Percentiles rank a stretch among this genome's conserved stretches.
Evolutionary conservation across 2,329 filamentous ascomycete species (phyloP).

Genomic region (Alternaria panax): DNA sequence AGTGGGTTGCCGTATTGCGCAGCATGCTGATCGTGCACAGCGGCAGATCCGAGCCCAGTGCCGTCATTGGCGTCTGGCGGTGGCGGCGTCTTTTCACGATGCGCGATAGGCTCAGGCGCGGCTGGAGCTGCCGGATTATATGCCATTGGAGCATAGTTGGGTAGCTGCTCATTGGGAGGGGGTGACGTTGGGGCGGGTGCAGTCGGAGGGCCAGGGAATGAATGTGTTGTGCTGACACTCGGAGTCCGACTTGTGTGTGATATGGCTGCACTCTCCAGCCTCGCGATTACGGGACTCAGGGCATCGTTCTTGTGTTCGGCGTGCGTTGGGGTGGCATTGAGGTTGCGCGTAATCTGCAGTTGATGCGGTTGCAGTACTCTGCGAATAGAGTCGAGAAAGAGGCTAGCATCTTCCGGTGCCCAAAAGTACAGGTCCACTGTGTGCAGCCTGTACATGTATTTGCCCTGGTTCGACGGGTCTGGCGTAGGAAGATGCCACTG

Average conservation of each 20-base stretch:
- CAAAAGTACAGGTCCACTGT: conserved; percentile 82
- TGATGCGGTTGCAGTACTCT: conserved; percentile 69
- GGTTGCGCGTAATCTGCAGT: conserved; percentile 43
- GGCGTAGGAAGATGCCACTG: conserved; percentile 79
- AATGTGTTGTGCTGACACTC: conserved; percentile 49
- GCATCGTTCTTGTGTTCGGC: conserved; percentile 56
- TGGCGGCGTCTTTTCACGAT: conserved; percentile 81
- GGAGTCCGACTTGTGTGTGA: conserved; percentile 56
- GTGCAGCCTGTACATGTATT: conserved; percentile 80
- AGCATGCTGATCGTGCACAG: conserved; percentile 49
- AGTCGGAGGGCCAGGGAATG: conserved; percentile 50
- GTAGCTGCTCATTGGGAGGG: conserved; percentile 43
- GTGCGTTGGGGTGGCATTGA: conserved; percentile 50
- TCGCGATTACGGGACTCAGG: conserved; percentile 75
- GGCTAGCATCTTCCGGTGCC: conserved; percentile 74
- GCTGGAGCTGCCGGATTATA: conserved; percentile 83
- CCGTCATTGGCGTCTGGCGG: conserved; percentile 69
- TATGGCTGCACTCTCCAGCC: conserved; percentile 75
- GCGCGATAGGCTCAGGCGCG: conserved; percentile 73
- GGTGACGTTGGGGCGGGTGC: conserved; percentile 39
- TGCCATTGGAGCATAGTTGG: conserved; percentile 68
- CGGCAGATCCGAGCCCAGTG: conserved; percentile 52
- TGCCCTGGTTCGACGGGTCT: conserved; percentile 75
- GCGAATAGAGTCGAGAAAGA: conserved; percentile 73
- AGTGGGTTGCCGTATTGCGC: conserved; percentile 42